Evolutionary conservation across 441 rosid species (phyloP).

Genomic region (Pelargonium australe): DNA sequence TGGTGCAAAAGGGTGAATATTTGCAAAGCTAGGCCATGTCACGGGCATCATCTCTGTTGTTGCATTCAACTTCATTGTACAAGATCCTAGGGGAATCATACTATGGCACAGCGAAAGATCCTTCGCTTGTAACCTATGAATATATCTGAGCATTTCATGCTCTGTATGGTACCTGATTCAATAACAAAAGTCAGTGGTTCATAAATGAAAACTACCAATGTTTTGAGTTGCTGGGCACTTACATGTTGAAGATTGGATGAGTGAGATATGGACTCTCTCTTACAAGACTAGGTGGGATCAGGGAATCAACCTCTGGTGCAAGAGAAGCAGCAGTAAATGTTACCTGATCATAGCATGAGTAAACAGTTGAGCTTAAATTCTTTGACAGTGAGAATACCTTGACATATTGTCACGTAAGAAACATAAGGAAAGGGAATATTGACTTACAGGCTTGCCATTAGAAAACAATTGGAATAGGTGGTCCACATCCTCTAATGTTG

Average conservation of each 20-base stretch:
- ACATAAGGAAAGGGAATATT: conserved; percentile 1
- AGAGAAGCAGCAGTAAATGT: conserved; percentile 76
- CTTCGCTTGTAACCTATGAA: conserved; percentile 65
- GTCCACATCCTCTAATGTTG: conserved; percentile 84
- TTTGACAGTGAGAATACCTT: not conserved
- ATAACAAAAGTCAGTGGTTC: conserved; percentile 21
- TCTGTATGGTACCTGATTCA: conserved; percentile 70
- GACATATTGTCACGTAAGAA: conserved; percentile 1
- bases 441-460: conserved; percentile 56
- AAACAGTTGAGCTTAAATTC: not conserved
- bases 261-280: conserved; percentile 73
- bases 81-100: conserved; percentile 97
- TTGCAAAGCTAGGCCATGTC: conserved; percentile 78
- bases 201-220: conserved; percentile 15
- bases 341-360: conserved; percentile 36
- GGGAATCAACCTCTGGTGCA: conserved; percentile 65
- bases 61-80: conserved; percentile 96
- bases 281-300: conserved; percentile 57
- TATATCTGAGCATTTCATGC: conserved; percentile 85
- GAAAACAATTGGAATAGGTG: conserved; percentile 70
- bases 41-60: conserved; percentile 96
- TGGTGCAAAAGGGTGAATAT: conserved; percentile 91
- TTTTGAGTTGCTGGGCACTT: conserved; percentile 17
- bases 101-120: conserved; percentile 97
- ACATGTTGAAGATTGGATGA: conserved; percentile 79